Conservation (phyloP, 148 eudicot genomes). For the Tetragonia tetragonoides region DNA sequence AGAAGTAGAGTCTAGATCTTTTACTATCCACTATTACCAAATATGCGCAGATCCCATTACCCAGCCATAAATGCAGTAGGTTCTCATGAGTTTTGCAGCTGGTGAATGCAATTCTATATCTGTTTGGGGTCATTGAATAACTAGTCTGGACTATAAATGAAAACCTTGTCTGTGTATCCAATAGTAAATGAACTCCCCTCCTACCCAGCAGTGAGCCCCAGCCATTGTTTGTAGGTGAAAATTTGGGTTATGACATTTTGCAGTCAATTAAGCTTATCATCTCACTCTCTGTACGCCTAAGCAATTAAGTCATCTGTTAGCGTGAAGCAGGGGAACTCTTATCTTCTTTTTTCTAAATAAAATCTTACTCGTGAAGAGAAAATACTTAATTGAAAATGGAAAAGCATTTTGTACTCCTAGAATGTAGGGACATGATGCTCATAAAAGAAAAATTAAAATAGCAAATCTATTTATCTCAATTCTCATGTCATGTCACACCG, state of each 20-base stretch:
- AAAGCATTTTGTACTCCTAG: neutral
- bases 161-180: slow-evolving; percentile 21
- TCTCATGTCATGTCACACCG: neutral
- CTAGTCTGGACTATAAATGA: slow-evolving; percentile 19
- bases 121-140: slow-evolving; percentile 25
- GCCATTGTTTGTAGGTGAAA: slow-evolving; percentile 16
- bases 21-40: neutral
- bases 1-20: neutral
- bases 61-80: slow-evolving; percentile 18
- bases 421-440: neutral
- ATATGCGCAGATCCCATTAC: neutral
- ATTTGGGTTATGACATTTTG: neutral
- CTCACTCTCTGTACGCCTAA: slow-evolving; percentile 8
- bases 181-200: slow-evolving; percentile 37
- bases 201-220: slow-evolving; percentile 23
- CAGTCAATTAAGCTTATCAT: slow-evolving; percentile 21
- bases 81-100: slow-evolving; percentile 11
- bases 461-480: neutral
- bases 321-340: slow-evolving; percentile 10
- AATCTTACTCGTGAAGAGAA: neutral
- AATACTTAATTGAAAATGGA: neutral
- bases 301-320: slow-evolving; percentile 12
- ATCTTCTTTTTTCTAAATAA: neutral
- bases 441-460: neutral
- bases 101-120: slow-evolving; percentile 16